phyloP scores from a whole-genome alignment of 1,139 yeast species.

The Magnusiomyces starmeri region DNA sequence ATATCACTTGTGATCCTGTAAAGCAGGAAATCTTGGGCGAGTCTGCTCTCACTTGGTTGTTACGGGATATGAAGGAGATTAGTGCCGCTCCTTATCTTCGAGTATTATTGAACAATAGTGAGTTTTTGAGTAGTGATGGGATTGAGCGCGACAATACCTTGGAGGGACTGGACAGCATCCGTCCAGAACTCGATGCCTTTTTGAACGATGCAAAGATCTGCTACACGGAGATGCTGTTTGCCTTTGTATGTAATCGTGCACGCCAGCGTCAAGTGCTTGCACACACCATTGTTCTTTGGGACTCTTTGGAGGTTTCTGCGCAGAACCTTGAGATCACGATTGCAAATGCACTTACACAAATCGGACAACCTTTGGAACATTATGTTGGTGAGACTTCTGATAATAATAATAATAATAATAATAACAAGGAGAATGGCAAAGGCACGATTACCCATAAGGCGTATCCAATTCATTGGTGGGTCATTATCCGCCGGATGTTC shows the following conservation, averaged over 20 bases:
- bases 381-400: background rate
- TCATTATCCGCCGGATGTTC: constrained; percentile 55
- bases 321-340: constrained; percentile 90
- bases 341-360: constrained; percentile 43
- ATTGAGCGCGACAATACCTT: constrained; percentile 5
- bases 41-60: constrained; percentile 28
- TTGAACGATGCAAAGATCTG: constrained; percentile 27
- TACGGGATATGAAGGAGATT: constrained; percentile 29
- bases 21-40: constrained; percentile 21
- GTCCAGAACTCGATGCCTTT: constrained; percentile 22
- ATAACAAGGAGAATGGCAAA: background rate
- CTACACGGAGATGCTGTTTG: constrained; percentile 45
- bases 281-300: constrained; percentile 57
- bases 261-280: constrained; percentile 71
- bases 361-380: constrained; percentile 6
- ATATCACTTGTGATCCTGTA: constrained; percentile 18
- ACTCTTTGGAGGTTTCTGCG: constrained; percentile 76
- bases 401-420: no score
- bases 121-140: background rate
- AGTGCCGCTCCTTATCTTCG: constrained; percentile 18
- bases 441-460: constrained; percentile 28
- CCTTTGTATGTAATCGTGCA: constrained; percentile 58
- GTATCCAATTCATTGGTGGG: constrained; percentile 60
- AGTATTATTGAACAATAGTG: constrained; percentile 4
- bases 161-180: constrained; percentile 14